These are phyloP conservation scores for Neofusicoccum laricinum DNA, from an alignment of 2,329 filamentous ascomycete genomes.

Conservation along the genomic window DNA sequence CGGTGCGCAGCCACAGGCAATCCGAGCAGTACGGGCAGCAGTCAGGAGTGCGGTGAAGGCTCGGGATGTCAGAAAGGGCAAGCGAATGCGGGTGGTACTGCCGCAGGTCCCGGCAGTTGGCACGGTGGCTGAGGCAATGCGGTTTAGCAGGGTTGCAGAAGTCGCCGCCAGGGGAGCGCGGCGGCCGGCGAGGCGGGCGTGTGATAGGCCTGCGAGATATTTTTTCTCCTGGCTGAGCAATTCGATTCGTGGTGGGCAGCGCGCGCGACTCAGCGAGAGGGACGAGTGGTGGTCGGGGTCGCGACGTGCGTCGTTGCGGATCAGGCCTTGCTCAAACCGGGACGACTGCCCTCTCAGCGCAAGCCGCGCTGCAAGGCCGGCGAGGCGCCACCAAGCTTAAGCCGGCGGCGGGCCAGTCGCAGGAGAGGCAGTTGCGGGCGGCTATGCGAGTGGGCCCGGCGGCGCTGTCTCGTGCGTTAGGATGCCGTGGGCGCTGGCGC, in stretches of 20 bases:
- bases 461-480: neutral
- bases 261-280: neutral
- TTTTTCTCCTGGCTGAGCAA: neutral
- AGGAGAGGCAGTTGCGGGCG: slow-evolving; percentile 3
- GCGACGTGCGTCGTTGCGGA: slow-evolving; percentile 3
- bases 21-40: neutral
- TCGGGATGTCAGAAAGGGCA: neutral
- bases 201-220: neutral
- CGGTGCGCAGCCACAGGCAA: no score
- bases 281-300: neutral
- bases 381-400: no score
- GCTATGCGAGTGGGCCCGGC: neutral
- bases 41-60: neutral
- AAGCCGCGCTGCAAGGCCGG: neutral
- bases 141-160: slow-evolving; percentile 3
- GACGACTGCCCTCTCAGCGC: neutral
- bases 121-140: slow-evolving; percentile 2
- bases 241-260: neutral
- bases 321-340: neutral
- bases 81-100: neutral
- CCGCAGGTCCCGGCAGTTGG: slow-evolving; percentile 9
- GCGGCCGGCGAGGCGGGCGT: neutral
- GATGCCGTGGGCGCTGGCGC: neutral
- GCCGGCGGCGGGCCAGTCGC: no score
- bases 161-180: neutral